Percentiles rank a stretch among this genome's conserved stretches.
Evolutionary conservation across 768 basidiomycete genomes (phyloP).

Genomic region (Jaapia argillacea): DNA sequence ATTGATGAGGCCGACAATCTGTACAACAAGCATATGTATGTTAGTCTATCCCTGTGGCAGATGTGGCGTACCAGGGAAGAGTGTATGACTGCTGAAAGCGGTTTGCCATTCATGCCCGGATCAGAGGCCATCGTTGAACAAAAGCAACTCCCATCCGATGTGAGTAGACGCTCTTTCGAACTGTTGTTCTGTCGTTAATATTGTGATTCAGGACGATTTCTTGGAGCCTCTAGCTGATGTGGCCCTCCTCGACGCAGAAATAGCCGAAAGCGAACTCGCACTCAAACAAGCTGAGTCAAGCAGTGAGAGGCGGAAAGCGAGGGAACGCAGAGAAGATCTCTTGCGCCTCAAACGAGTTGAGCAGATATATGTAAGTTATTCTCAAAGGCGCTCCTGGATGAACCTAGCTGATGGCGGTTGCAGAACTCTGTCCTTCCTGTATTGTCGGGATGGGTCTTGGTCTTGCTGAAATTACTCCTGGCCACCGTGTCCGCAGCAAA

Average conservation of each 20-base stretch:
- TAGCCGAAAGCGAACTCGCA: constrained; percentile 50
- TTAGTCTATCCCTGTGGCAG: constrained; percentile 81
- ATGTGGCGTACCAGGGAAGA: constrained; percentile 96
- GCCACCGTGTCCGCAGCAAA: constrained; percentile 86
- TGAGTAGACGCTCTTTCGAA: not conserved
- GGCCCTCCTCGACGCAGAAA: constrained; percentile 61
- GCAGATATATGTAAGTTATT: constrained; percentile 75
- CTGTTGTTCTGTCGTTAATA: not conserved
- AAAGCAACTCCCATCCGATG: constrained; percentile 13
- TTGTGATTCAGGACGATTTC: constrained; percentile 30
- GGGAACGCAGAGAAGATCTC: constrained; percentile 67
- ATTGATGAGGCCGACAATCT: constrained; percentile 93
- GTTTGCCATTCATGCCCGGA: constrained; percentile 72
- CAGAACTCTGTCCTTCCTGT: constrained; percentile 80
- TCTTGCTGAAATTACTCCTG: constrained; percentile 83
- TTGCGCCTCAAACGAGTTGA: constrained; percentile 87
- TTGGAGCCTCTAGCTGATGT: constrained; percentile 65
- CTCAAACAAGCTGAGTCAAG: constrained; percentile 39
- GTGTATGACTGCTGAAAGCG: constrained; percentile 89
- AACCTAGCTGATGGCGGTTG: not conserved
- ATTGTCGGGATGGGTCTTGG: constrained; percentile 85
- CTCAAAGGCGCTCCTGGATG: not conserved
- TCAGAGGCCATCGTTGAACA: constrained; percentile 47
- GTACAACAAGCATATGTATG: constrained; percentile 84
- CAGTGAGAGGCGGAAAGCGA: constrained; percentile 50